Conservation (phyloP, 345 rosid species). For the Draba incana region DNA sequence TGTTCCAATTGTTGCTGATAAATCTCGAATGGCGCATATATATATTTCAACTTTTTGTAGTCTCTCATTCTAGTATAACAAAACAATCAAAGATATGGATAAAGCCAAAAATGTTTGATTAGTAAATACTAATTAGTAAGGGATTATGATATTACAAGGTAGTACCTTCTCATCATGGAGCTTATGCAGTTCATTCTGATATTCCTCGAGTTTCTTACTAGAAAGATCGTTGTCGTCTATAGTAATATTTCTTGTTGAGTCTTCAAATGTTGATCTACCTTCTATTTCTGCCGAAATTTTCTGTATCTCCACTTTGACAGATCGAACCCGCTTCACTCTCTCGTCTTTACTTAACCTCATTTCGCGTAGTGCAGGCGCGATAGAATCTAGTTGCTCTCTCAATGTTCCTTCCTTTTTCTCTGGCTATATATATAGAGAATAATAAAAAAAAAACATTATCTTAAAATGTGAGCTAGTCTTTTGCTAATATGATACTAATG, state of each 20-base stretch:
- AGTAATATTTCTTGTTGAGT: conserved; percentile 54
- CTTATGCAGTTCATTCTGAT: conserved; percentile 78
- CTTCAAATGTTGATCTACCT: conserved; percentile 76
- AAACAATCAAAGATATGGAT: conserved; percentile 12
- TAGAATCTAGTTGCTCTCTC: conserved; percentile 87
- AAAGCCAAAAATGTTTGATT: conserved; percentile 10
- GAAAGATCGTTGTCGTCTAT: conserved; percentile 89
- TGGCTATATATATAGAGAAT: conserved; percentile 59
- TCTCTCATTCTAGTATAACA: conserved; percentile 66
- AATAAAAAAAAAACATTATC: background rate
- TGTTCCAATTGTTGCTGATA: conserved; percentile 81
- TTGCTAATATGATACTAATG: conserved; percentile 18
- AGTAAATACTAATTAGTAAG: background rate
- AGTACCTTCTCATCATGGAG: conserved; percentile 93
- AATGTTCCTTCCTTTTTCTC: conserved; percentile 87
- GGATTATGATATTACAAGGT: conserved; percentile 14
- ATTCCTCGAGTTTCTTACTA: conserved; percentile 86
- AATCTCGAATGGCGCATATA: conserved; percentile 58
- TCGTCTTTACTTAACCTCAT: conserved; percentile 89
- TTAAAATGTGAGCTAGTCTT: background rate
- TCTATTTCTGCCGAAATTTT: conserved; percentile 87
- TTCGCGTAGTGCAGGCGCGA: conserved; percentile 85
- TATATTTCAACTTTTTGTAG: conserved; percentile 82
- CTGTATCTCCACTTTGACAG: conserved; percentile 82
- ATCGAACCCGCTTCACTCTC: conserved; percentile 71